Evolutionary conservation across 2,329 filamentous ascomycete genomes (phyloP).

Genomic region (Colletotrichum theobromicola): DNA sequence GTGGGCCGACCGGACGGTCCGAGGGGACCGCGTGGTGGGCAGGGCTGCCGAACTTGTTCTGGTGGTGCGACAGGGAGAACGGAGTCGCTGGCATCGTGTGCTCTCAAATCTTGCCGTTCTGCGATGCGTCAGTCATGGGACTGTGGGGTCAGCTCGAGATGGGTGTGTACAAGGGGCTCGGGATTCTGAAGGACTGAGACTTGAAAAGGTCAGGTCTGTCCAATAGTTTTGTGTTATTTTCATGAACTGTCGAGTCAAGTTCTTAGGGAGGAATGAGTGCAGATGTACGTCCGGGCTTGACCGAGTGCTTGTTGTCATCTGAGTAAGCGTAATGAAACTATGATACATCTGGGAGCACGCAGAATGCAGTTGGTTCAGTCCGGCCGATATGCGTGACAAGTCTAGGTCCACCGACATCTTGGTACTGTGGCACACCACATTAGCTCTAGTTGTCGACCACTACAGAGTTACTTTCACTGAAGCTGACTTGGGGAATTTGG

Average conservation of each 20-base stretch:
- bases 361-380: neutral
- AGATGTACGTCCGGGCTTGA: neutral
- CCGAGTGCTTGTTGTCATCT: neutral
- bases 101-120: conserved; percentile 57
- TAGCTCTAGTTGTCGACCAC: too few species aligned
- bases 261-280: neutral
- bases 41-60: conserved; percentile 64
- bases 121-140: conserved; percentile 42
- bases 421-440: neutral
- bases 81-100: conserved; percentile 60
- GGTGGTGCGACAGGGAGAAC: conserved; percentile 67
- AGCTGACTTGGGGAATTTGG: neutral
- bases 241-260: neutral
- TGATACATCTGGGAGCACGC: neutral
- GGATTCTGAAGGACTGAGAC: neutral
- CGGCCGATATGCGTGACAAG: neutral
- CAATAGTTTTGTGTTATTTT: neutral
- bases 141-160: conserved; percentile 45
- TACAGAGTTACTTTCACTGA: neutral
- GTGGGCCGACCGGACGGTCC: conserved; percentile 57
- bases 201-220: neutral
- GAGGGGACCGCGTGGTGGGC: conserved; percentile 60
- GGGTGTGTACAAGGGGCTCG: conserved; percentile 36
- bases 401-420: neutral
- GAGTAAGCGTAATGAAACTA: neutral